Evolutionary conservation across 345 rosid genomes (phyloP), one percentile per base, ranked within the genome.

Genomic region (Lepidium sativum): DNA sequence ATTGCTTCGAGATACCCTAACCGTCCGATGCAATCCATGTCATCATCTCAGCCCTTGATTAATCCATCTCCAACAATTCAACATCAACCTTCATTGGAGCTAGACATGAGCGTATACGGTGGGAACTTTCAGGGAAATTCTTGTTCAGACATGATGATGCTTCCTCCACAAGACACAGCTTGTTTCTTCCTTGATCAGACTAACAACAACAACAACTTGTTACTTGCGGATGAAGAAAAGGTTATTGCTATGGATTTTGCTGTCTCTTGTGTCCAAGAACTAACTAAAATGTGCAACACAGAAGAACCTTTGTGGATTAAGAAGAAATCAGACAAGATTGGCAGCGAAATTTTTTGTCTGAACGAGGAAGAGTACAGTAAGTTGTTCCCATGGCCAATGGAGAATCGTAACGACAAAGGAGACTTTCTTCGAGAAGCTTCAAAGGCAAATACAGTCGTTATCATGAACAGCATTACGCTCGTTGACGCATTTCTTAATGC

Each of bases 401-500:
- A 75, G 39, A 82, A 68, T 34, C 76, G 65, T 9, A 71, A 82
- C 5, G 70, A 63, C 42, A 63, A 23, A 23, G 54, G 61, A 43
- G 82, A 76, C 14, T 67, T 82, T 15, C 74, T 81, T 76, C 74
- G 78, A 11, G 99, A 94, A 81, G 96, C 96, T 20, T 81, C 86
- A 15, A 80, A 87, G 38, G 87, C 84, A 21, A 75, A 75, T 52
- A 79, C 92, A 1, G 86, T 90, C 5, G 89, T 94, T 67, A 90
- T 94, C 47, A 88, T 94, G 97, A 94, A 94, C 51, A 84, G 92
- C 82, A 75, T 90, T 38, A 86, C 82, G 49, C 80, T 94, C 9
- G 88, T 90, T 4, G 95, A 85, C 40, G 82, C 92, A 8, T 88
- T 94, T 72, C 82, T 94, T 12, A 85, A 86, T 50, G 89, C 92